Conservation (phyloP, 805 yeast genomes). For the Kuraishia ogatae region DNA sequence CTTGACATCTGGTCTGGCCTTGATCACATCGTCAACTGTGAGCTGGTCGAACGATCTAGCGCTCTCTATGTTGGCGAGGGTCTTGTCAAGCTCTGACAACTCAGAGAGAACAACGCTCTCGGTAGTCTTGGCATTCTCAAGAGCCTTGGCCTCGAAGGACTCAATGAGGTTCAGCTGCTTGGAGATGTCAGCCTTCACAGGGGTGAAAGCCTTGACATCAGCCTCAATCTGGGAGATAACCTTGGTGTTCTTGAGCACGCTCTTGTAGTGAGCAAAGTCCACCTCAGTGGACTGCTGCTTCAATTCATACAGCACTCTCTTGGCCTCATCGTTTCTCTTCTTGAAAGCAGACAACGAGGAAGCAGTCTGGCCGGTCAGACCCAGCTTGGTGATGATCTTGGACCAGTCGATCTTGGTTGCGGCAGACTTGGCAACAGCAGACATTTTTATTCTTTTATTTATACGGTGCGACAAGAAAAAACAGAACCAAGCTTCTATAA, state of each 20-base stretch:
- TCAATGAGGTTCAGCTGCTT: conserved; percentile 89
- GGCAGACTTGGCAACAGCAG: conserved; percentile 40
- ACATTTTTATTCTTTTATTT: conserved; percentile 7
- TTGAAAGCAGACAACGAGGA: conserved; percentile 83
- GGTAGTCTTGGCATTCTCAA: conserved; percentile 91
- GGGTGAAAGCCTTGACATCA: conserved; percentile 68
- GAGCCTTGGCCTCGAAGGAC: conserved; percentile 89
- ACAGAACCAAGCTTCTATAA: not conserved
- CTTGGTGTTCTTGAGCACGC: conserved; percentile 70
- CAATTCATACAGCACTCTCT: conserved; percentile 66
- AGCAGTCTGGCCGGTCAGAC: conserved; percentile 90
- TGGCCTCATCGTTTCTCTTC: conserved; percentile 98
- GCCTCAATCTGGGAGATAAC: conserved; percentile 76
- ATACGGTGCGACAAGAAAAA: not conserved
- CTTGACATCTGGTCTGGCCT: conserved; percentile 96
- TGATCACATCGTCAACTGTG: conserved; percentile 88
- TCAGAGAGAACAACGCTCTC: conserved; percentile 84
- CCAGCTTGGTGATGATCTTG: conserved; percentile 77
- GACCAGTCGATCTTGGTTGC: conserved; percentile 94
- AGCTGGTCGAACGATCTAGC: conserved; percentile 98
- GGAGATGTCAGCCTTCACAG: conserved; percentile 77
- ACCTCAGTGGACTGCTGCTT: conserved; percentile 66
- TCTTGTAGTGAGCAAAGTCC: conserved; percentile 76
- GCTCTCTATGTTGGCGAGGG: conserved; percentile 86
- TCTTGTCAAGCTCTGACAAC: conserved; percentile 75